phyloP scores from a whole-genome alignment of 2,329 filamentous ascomycete genomes.

The Lojkania enalia region DNA sequence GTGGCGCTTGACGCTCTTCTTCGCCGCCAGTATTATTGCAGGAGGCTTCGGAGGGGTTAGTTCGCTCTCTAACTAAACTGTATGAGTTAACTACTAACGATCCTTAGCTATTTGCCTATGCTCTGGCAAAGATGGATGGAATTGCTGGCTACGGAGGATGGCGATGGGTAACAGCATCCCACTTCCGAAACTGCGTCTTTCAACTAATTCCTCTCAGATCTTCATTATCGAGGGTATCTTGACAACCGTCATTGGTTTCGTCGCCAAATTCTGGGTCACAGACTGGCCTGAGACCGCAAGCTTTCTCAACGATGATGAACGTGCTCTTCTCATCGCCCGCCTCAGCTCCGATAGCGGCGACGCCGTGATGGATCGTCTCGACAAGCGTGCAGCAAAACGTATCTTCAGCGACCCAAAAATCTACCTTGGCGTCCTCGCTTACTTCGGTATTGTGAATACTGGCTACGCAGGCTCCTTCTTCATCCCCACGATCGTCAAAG shows the following conservation, averaged over 20 bases:
- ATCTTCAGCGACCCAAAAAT: conserved; percentile 47
- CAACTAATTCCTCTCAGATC: conserved; percentile 12
- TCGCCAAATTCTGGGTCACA: conserved; percentile 56
- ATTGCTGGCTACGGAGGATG: conserved; percentile 48
- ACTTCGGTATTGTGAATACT: conserved; percentile 47
- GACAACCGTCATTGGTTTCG: conserved; percentile 44
- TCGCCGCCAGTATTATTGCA: conserved; percentile 46
- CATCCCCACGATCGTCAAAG: conserved; percentile 46
- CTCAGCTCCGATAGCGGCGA: conserved; percentile 31
- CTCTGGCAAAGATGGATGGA: conserved; percentile 64
- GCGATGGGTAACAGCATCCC: no score
- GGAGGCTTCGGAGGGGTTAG: conserved; percentile 48
- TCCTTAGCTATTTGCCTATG: conserved; percentile 48
- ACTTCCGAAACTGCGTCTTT: not conserved
- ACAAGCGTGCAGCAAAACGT: conserved; percentile 51
- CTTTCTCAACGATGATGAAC: conserved; percentile 32
- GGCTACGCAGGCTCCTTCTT: conserved; percentile 51
- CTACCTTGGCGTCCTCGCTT: conserved; percentile 7
- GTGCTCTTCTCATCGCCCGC: conserved; percentile 33
- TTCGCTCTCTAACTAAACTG: no score
- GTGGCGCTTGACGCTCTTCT: conserved; percentile 48
- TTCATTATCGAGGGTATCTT: conserved; percentile 36
- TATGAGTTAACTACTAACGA: no score
- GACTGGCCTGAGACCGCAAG: conserved; percentile 51
- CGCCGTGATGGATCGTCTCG: conserved; percentile 58